Base-by-base conservation (phyloP, 257 asterid species). In the Coffea eugenioides region DNA sequence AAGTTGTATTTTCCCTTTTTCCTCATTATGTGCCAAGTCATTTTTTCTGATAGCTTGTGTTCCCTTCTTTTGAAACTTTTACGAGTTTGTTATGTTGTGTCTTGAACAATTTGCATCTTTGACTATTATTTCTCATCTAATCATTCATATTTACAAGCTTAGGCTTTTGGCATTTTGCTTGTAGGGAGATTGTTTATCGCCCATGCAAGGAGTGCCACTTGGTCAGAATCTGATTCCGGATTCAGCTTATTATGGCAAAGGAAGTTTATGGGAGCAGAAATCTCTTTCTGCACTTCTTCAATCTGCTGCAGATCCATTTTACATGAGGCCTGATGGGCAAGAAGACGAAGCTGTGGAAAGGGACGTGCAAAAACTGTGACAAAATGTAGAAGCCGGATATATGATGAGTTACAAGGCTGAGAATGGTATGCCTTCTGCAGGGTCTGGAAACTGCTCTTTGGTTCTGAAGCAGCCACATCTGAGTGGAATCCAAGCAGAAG, bases 391-490 rank as follows among this genome's bases (percentile, higher is more conserved):
- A 51, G 68, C 79, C 59, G 86, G 87, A 79, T 81, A 82, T 74
- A 57, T 79, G 73, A 36, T 79, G 79, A 85, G 76, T 80, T 84
- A 80, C 31, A 82, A 88, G 80, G 51, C 78, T 66, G 96, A 89
- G 84, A 89, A 84, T 83, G 83, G 80, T 79, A 70, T 74, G 88
- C 46, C 84, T 68, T 48, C 77, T 46, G 34, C 70, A 61, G 94
- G 85, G 85, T 81, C 80, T n/a, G 92, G 90, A 74, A 89, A 75
- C 76, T 84, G 82, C 76, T 85, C 91, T 75, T 81, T 79, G 80
- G 81, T 83, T 46, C 41, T 80, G 77, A 93, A 90, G 71, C 96
- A 88, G 84, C 88, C 97, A 39, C 90, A 85, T 79, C 73, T 93
- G 77, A 84, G 85, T 87, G 90, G 91, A 67, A 77, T 91, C 84